Evolutionary conservation across 2,329 filamentous ascomycete genomes (phyloP), one percentile per base, ranked within the genome.

Genomic region (Colletotrichum lindemuthianum): DNA sequence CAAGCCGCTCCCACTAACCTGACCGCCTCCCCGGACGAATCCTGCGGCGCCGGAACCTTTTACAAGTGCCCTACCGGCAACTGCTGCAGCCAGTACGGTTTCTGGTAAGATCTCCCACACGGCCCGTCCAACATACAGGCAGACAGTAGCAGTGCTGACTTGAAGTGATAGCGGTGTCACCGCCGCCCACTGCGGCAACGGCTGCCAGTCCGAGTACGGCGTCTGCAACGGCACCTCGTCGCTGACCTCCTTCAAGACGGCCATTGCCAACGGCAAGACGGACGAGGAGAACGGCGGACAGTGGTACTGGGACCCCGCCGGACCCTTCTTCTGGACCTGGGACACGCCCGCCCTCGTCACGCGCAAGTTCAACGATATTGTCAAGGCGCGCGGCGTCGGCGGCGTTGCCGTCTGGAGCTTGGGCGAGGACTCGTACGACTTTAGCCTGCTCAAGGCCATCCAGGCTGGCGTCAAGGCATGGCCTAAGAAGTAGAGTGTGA

Each of bases 391-490:
- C 60, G 72, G 73, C 0, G 70, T 86, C 2, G 84, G 83, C 4
- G 84, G 85, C 5, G 78, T 83, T 8, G 81, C 86, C 75, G 83
- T 81, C 0, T 87, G 84, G 84, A 82, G 79, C 40, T 69, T 88
- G 63, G 83, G 77, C 0, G 79, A 84, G 69, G 84, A 87, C 57
- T 78, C 74, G 58, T 50, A 76, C 24, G 75, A 79, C 63, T 81
- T 77, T 75, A 74, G 70, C 49, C 82, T 79, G 63, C 69, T 86
- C 34, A 76, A 74, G 70, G 76, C 76, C 1, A 78, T 86, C 72
- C 75, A 78, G 65, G 57, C 64, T 1, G 72, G 70, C 6, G 68
- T 74, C n/a, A 67, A 69, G 55, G 51, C 58, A 11, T 61, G 61
- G 51, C 41, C 36, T 16, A 51, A 16, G 15, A 15, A 47, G n/a